These are phyloP conservation scores for Cladophialophora bantiana DNA, from an alignment of 2,329 filamentous ascomycete species.

Conservation along the genomic window DNA sequence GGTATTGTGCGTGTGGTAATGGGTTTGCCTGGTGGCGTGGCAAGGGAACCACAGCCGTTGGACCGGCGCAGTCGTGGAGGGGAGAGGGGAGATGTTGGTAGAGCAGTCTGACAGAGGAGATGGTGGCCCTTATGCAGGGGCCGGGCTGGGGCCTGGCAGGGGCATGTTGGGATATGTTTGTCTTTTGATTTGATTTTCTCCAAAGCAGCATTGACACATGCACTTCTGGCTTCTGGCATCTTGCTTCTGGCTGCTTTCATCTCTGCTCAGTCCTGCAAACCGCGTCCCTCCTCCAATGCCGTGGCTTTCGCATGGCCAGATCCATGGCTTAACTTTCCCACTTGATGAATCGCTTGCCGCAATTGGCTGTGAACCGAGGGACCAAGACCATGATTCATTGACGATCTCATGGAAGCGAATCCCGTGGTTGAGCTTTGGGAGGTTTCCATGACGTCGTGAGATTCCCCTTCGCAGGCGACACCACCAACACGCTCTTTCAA, in stretches of 20 bases:
- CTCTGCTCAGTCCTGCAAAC: too few relatives aligned
- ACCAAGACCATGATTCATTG: neutral
- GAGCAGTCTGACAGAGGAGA: too few relatives aligned
- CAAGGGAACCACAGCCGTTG: neutral
- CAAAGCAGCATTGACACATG: too few relatives aligned
- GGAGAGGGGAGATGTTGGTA: neutral
- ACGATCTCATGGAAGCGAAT: conserved; percentile 1
- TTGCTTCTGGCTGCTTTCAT: too few relatives aligned
- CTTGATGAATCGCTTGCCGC: neutral
- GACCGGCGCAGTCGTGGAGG: neutral
- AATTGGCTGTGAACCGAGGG: neutral
- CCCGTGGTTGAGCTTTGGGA: neutral
- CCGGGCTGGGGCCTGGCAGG: too few relatives aligned
- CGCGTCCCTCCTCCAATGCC: neutral
- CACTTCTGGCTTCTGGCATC: too few relatives aligned
- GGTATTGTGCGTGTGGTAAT: neutral
- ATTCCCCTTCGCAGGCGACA: conserved; percentile 5
- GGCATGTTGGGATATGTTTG: too few relatives aligned
- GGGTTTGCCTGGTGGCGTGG: conserved; percentile 5
- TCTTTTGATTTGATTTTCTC: too few relatives aligned
- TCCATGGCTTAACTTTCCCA: neutral
- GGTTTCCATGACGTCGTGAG: conserved; percentile 41
- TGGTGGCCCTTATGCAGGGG: too few relatives aligned
- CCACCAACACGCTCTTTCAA: conserved; percentile 2
- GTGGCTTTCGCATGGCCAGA: neutral